Conservation (phyloP, 2,329 filamentous ascomycete species). For the Ceratocystis cacaofunesta region DNA sequence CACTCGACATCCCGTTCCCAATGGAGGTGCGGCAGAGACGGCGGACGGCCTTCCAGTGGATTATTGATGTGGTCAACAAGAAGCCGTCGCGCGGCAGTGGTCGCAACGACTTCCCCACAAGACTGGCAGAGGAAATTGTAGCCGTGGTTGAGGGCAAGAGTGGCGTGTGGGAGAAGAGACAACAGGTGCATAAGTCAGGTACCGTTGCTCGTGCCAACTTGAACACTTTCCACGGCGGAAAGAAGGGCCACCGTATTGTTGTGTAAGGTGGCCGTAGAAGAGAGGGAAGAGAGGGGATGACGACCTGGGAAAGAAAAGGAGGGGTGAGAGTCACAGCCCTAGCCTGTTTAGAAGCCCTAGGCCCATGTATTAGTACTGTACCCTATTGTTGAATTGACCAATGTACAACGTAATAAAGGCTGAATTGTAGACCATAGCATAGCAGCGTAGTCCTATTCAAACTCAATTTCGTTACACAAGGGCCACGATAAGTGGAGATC, state of each 20-base stretch:
- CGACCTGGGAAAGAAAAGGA: neutral
- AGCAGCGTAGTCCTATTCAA: too few species aligned
- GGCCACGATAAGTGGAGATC: neutral
- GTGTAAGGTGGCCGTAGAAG: conserved; percentile 6
- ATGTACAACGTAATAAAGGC: neutral
- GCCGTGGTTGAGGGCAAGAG: conserved; percentile 78
- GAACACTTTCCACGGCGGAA: conserved; percentile 19
- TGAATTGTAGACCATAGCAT: too few species aligned
- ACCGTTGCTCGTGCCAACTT: conserved; percentile 66
- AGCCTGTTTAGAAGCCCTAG: neutral
- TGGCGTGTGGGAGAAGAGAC: conserved; percentile 68
- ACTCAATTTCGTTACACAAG: neutral
- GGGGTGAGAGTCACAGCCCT: too few species aligned
- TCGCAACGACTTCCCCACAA: conserved; percentile 55
- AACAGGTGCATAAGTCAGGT: conserved; percentile 63
- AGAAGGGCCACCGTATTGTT: conserved; percentile 16
- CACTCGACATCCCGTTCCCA: conserved; percentile 70
- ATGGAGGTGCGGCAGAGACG: conserved; percentile 60
- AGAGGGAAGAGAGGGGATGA: neutral
- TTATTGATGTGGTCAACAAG: conserved; percentile 69
- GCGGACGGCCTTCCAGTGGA: conserved; percentile 72
- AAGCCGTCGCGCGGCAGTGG: conserved; percentile 59
- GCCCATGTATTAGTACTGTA: conserved; percentile 16
- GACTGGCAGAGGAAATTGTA: conserved; percentile 75
- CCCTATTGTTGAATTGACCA: neutral